These are phyloP conservation scores for Scleromitrula shiraiana DNA, from an alignment of 2,329 filamentous ascomycete species.

Conservation along the genomic window DNA sequence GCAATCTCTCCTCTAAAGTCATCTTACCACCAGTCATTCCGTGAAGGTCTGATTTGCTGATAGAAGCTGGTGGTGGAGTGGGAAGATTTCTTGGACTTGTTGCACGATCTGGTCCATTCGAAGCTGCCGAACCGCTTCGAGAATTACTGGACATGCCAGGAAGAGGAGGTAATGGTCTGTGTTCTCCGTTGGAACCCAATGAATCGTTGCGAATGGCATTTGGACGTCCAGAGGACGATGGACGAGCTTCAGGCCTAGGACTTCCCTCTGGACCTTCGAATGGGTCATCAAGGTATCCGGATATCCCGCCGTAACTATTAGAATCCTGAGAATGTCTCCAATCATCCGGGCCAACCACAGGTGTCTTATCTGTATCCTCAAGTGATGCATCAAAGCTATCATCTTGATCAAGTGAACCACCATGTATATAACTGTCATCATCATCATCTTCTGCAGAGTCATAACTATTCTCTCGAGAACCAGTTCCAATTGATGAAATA, in stretches of 20 bases:
- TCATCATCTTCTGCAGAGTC: conserved; percentile 74
- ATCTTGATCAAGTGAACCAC: conserved; percentile 51
- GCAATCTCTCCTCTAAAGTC: conserved; percentile 77
- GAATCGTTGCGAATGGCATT: conserved; percentile 62
- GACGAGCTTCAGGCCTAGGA: conserved; percentile 49
- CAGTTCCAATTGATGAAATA: conserved; percentile 82
- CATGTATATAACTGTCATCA: conserved; percentile 48
- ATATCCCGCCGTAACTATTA: conserved; percentile 20
- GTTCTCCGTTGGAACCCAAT: conserved; percentile 68
- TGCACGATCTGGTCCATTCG: conserved; percentile 63
- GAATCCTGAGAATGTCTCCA: conserved; percentile 69
- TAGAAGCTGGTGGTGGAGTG: conserved; percentile 60
- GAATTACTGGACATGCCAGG: conserved; percentile 49
- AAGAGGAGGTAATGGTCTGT: conserved; percentile 78
- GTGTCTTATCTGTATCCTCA: conserved; percentile 94
- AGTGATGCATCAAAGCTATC: conserved; percentile 95
- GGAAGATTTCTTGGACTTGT: conserved; percentile 62
- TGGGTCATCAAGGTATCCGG: conserved; percentile 46
- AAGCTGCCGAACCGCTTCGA: conserved; percentile 43
- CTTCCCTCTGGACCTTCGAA: conserved; percentile 58
- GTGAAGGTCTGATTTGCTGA: conserved; percentile 70
- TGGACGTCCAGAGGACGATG: conserved; percentile 36
- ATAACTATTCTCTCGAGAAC: conserved; percentile 87
- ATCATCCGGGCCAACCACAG: conserved; percentile 93
- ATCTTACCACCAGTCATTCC: conserved; percentile 68